Percentiles rank a stretch among this genome's conserved stretches.
Conservation (phyloP, 2,329 filamentous ascomycete genomes). For the Phialophora tarda region DNA sequence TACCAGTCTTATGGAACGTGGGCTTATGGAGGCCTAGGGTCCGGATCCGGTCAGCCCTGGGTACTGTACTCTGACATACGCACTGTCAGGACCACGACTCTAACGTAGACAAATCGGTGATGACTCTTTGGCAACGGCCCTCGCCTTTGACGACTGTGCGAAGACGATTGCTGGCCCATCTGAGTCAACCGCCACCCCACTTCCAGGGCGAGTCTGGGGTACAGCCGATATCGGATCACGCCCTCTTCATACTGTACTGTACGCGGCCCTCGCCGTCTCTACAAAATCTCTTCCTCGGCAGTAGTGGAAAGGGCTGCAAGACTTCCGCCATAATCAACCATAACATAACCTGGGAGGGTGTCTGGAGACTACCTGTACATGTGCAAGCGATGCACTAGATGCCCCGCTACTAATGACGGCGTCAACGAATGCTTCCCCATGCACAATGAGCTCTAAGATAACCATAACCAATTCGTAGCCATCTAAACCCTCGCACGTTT, state of each 20-base stretch:
- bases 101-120: neutral
- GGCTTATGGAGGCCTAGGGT: neutral
- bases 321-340: neutral
- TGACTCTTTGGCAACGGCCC: neutral
- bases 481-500: conserved; percentile 35
- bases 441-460: neutral
- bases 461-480: conserved; percentile 2
- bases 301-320: neutral
- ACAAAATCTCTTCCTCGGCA: neutral
- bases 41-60: neutral
- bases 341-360: neutral
- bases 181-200: neutral
- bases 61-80: neutral
- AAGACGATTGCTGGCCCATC: neutral
- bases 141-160: neutral
- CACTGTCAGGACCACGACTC: neutral
- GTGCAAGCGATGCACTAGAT: neutral
- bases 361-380: neutral
- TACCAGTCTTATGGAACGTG: neutral
- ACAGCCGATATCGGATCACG: conserved; percentile 16
- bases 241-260: neutral
- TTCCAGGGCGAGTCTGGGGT: conserved; percentile 8
- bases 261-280: neutral
- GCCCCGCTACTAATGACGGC: neutral
- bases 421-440: neutral